Evolutionary conservation across 2,329 filamentous ascomycete genomes (phyloP).

Genomic region (Trichoderma koningiopsis): DNA sequence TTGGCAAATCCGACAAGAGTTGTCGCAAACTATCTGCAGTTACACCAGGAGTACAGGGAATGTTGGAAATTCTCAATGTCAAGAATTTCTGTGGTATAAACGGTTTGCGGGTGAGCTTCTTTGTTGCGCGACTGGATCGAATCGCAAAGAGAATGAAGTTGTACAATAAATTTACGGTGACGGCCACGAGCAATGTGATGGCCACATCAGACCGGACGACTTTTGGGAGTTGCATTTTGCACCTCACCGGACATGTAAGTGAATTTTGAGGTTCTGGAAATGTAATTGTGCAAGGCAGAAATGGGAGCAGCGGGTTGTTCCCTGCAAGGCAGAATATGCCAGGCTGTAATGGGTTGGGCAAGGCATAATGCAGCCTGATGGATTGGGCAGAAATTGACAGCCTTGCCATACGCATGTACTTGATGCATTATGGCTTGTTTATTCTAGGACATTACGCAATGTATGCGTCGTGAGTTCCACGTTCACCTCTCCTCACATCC

Average conservation of each 20-base stretch:
- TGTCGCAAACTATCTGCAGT: not conserved
- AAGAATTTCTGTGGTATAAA: not conserved
- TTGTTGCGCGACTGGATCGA: not conserved
- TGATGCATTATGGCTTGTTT: too few relatives aligned
- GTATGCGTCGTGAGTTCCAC: not conserved
- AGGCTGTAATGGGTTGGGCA: not conserved
- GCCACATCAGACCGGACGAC: not conserved
- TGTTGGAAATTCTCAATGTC: conserved; percentile 16
- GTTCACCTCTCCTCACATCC: not conserved
- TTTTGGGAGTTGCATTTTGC: not conserved
- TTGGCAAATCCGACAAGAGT: not conserved
- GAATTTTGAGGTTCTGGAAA: not conserved
- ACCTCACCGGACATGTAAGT: not conserved
- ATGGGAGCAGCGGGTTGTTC: not conserved
- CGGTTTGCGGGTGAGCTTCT: not conserved
- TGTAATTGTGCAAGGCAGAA: not conserved
- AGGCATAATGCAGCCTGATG: not conserved
- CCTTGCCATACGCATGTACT: not conserved
- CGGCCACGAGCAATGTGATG: not conserved
- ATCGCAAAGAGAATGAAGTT: not conserved
- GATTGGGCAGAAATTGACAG: not conserved
- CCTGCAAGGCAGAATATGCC: not conserved
- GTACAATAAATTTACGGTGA: not conserved
- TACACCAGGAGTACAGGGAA: not conserved
- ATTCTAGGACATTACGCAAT: not conserved